These are phyloP conservation scores for Zasmidium cellare DNA, from an alignment of 2,329 filamentous ascomycete genomes.

Conservation along the genomic window DNA sequence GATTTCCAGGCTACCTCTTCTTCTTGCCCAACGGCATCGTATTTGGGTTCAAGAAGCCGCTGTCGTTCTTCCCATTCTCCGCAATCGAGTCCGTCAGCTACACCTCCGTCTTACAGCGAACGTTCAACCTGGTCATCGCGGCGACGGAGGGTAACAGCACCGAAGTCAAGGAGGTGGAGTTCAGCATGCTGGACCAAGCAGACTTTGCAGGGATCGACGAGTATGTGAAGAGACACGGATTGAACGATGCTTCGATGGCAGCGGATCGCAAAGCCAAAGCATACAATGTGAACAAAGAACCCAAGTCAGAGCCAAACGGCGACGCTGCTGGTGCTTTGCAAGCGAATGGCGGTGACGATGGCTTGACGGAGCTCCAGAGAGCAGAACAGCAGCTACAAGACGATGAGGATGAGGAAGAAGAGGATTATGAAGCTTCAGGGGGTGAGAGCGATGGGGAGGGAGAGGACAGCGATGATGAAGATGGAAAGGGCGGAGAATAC, in stretches of 20 bases:
- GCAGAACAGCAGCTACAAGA: constrained; percentile 35
- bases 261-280: constrained; percentile 60
- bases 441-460: constrained; percentile 37
- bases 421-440: constrained; percentile 35
- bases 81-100: constrained; percentile 62
- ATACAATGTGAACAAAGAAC: constrained; percentile 52
- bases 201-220: constrained; percentile 63
- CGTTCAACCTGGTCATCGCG: constrained; percentile 64
- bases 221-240: constrained; percentile 60
- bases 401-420: constrained; percentile 35
- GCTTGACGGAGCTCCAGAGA: constrained; percentile 30
- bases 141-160: constrained; percentile 12
- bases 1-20: constrained; percentile 58
- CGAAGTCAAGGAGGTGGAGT: constrained; percentile 57
- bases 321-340: constrained; percentile 13
- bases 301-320: constrained; percentile 21
- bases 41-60: constrained; percentile 66
- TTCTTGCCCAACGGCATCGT: constrained; percentile 62
- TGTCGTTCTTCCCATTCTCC: constrained; percentile 62
- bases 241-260: constrained; percentile 65
- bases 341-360: constrained; percentile 22
- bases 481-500: constrained; percentile 19
- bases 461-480: constrained; percentile 33
- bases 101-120: constrained; percentile 64
- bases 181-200: constrained; percentile 65